A percentile compares a stretch with the other conserved stretches of the same genome.
Evolutionary conservation across 179 eudicot species (phyloP).

Genomic region (Beta corolliflora): DNA sequence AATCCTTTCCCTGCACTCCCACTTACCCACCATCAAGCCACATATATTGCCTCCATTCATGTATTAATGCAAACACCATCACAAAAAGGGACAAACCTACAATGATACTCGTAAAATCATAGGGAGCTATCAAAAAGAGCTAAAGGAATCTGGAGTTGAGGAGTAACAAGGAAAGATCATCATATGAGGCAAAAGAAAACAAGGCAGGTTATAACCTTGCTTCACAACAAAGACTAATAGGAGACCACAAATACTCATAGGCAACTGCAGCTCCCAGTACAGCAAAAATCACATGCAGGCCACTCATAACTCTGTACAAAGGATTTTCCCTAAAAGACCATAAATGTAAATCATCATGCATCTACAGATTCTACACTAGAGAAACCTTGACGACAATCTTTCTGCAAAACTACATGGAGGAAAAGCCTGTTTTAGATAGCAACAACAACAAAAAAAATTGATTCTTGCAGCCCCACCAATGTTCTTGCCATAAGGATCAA

Average conservation of each 20-base stretch:
- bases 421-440: background rate
- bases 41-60: background rate
- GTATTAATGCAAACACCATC: background rate
- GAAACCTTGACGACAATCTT: background rate
- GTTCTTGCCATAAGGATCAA: background rate
- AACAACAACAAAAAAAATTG: too few species aligned
- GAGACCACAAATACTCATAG: background rate
- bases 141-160: background rate
- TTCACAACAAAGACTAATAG: background rate
- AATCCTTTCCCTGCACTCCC: background rate
- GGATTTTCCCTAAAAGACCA: background rate
- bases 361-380: background rate
- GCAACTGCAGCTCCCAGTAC: background rate
- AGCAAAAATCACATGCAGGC: background rate
- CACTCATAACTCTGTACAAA: background rate
- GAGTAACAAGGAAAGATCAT: background rate
- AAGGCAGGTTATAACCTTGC: background rate
- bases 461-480: background rate
- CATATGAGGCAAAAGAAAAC: background rate
- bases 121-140: background rate
- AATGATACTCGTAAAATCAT: background rate
- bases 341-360: background rate
- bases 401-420: background rate
- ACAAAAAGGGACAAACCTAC: background rate
- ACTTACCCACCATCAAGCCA: background rate